phyloP scores from a whole-genome alignment of 2,329 filamentous ascomycete species.

The Thelonectria olida region DNA sequence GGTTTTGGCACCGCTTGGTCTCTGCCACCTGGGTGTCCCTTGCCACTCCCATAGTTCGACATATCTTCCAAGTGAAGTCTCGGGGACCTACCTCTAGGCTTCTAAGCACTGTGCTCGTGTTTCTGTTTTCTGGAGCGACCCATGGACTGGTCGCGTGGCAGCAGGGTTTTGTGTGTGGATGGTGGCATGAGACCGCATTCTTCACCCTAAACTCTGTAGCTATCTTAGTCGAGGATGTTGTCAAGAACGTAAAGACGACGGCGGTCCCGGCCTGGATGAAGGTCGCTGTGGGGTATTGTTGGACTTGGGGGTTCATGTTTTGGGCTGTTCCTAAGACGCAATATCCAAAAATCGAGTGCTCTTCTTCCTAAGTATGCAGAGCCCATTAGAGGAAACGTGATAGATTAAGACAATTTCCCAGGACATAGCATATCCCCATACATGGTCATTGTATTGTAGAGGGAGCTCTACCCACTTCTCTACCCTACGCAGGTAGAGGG shows the following conservation, averaged over 20 bases:
- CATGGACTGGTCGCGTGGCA: constrained; percentile 10
- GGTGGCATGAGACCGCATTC: constrained; percentile 8
- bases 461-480: no score
- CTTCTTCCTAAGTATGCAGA: not conserved
- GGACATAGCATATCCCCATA: no score
- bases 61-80: not conserved
- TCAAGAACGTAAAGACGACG: not conserved
- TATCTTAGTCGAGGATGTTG: not conserved
- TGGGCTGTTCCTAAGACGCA: constrained; percentile 10
- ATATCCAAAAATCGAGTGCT: constrained; percentile 3
- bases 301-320: constrained; percentile 16
- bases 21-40: constrained; percentile 2
- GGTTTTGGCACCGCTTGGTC: constrained; percentile 8
- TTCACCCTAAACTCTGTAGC: not conserved
- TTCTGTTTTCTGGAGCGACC: constrained; percentile 9
- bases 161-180: constrained; percentile 10
- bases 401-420: no score
- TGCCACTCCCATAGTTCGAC: not conserved
- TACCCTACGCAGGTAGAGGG: no score
- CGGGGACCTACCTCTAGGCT: not conserved
- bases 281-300: constrained; percentile 1
- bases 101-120: not conserved
- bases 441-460: no score
- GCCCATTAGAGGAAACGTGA: no score
- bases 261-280: not conserved